Evolutionary conservation across 306 rosid species (phyloP).

Genomic region (Casuarina glauca): DNA sequence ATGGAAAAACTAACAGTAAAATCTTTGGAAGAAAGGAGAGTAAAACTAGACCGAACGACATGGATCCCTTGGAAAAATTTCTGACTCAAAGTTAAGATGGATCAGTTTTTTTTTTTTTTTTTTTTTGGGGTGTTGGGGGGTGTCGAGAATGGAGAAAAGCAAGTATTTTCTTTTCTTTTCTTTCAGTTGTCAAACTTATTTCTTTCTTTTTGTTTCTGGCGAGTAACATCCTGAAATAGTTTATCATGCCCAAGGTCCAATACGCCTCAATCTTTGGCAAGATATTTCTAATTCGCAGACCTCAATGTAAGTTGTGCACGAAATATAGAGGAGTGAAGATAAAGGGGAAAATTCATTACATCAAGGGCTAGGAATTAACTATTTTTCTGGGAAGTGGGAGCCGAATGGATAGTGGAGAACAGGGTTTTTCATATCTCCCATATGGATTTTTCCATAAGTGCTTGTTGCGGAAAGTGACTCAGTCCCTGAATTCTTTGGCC

Average conservation of each 20-base stretch:
- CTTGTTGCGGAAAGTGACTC: conserved; percentile 56
- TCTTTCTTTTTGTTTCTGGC: background rate
- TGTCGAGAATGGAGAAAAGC: too few relatives aligned
- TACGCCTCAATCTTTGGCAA: background rate
- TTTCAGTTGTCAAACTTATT: background rate
- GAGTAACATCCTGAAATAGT: background rate
- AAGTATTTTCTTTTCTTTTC: too few relatives aligned
- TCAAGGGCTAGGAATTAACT: background rate
- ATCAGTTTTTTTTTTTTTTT: too few relatives aligned
- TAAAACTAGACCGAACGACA: too few relatives aligned
- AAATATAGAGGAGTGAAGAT: background rate
- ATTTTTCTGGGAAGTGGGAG: background rate
- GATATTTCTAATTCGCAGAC: background rate
- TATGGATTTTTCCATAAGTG: conserved; percentile 32
- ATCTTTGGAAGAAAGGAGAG: too few relatives aligned
- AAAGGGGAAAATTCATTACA: conserved; percentile 8
- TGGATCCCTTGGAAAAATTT: too few relatives aligned
- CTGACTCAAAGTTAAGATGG: too few relatives aligned
- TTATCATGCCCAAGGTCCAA: background rate
- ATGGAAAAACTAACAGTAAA: too few relatives aligned
- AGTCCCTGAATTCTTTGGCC: conserved; percentile 52
- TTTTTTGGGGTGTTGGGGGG: too few relatives aligned
- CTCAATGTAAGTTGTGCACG: too few relatives aligned
- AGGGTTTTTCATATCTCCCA: conserved; percentile 11
- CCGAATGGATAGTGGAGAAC: background rate